phyloP scores from a whole-genome alignment of 2,329 filamentous ascomycete species.

The Hymenoscyphus repandus region DNA sequence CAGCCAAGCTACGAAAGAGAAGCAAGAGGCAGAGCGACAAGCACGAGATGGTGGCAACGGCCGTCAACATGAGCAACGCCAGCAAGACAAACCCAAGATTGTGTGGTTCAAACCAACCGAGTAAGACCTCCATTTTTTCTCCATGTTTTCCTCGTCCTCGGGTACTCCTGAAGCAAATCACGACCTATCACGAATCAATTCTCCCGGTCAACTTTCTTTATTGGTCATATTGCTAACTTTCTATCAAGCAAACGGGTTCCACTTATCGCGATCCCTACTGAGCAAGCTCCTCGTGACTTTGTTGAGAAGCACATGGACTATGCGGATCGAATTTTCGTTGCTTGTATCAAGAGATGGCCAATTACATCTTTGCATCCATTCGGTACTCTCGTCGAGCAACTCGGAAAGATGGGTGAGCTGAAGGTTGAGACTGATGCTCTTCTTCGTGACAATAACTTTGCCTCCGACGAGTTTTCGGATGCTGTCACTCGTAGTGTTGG shows the following conservation, averaged over 20 bases:
- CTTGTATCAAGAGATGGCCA: constrained; percentile 98
- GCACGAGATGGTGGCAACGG: constrained; percentile 74
- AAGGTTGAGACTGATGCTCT: constrained; percentile 98
- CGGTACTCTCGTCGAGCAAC: constrained; percentile 92
- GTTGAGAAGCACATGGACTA: constrained; percentile 98
- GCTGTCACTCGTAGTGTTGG: constrained; percentile 90
- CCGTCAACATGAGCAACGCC: constrained; percentile 72
- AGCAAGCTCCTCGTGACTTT: constrained; percentile 95
- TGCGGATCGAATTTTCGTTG: constrained; percentile 95
- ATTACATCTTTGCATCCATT: constrained; percentile 99
- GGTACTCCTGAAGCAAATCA: background rate
- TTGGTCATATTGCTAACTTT: constrained; percentile 5
- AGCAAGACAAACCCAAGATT: constrained; percentile 98
- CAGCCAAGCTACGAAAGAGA: constrained; percentile 98
- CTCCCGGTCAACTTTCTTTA: background rate
- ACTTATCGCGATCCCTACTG: constrained; percentile 94
- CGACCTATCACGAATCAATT: background rate
- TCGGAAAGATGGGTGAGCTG: constrained; percentile 94
- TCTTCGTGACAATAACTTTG: constrained; percentile 97
- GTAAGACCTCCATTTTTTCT: constrained; percentile 5
- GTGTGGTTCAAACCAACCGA: constrained; percentile 99
- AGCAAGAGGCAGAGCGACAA: constrained; percentile 93
- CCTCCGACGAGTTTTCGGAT: constrained; percentile 94
- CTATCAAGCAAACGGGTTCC: constrained; percentile 73
- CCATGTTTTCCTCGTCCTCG: background rate